Evolutionary conservation across 2,329 filamentous ascomycete genomes (phyloP), one percentile per base, ranked within the genome.

Genomic region (Fusarium ambrosium): DNA sequence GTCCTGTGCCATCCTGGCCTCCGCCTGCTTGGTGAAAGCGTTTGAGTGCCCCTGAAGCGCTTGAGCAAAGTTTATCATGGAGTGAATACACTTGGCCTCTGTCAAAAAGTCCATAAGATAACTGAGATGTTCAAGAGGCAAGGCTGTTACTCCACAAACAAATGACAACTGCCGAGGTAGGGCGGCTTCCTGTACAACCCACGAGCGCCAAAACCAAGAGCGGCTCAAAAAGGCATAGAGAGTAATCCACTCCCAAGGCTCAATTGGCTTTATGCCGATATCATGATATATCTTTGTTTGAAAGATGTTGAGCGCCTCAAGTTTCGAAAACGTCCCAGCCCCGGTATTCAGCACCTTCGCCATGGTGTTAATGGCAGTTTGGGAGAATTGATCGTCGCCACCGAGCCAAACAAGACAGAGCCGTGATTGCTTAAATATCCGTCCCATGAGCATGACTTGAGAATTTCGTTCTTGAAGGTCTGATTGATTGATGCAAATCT

Each of bases 261-360:
- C 13, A 3, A 53, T 13, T 7, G 18, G 16, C 10, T 53, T 24
- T 9, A 29, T 51, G 4, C 45, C 45, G 11, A 34, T 9, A 34
- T 34, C 4, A 11, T 34, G 3, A 6, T 34, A 34, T 4, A 2
- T 1, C 32, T 13, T 1, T 34, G 3, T 4, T 34, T 11, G 0
- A 4, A 34, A 34, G 4, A 34, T 34, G 32, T 13, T 13, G 32
- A 11, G 4, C 5, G 9, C 2, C 10, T 11, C 41, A 43, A 27
- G 22, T 27, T 24, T 27, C 6, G 45, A 51, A 24, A 20, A 48
- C 20, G 24, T 5, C 43, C 6, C 43, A 6, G 13, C 4, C 6
- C 14, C 3, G n/a, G 13, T 8, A 16, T 13, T 14, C 6, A 22
- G 3, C 4, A 51, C 8, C 22, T 27, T 51, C 2, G 2, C 3